Conservation (phyloP, 306 rosid genomes). For the Dicorynia guianensis region DNA sequence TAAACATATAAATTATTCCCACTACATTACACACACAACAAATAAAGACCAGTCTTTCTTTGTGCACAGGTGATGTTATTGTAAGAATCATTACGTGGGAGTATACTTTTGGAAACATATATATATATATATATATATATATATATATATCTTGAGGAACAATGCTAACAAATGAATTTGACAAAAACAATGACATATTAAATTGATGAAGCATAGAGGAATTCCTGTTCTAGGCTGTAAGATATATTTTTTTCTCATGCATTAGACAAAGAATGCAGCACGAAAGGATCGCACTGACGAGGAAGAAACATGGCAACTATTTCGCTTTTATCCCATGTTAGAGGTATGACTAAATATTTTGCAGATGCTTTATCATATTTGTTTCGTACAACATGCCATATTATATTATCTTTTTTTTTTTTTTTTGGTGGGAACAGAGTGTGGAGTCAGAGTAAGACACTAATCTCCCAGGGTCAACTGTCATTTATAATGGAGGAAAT, state of each 20-base stretch:
- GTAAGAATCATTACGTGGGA: too few species aligned
- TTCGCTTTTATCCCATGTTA: conserved; percentile 84
- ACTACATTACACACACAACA: too few species aligned
- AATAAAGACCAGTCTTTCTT: too few species aligned
- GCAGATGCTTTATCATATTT: conserved; percentile 19
- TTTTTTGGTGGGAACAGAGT: background rate
- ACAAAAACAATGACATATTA: background rate
- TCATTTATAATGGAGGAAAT: background rate
- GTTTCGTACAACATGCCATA: background rate
- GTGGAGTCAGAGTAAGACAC: background rate
- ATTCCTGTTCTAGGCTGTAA: background rate
- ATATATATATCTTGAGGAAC: background rate
- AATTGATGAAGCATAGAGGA: background rate
- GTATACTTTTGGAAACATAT: too few species aligned
- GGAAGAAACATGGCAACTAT: conserved; percentile 93
- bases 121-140: too few species aligned
- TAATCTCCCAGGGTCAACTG: background rate
- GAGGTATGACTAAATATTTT: conserved; percentile 64
- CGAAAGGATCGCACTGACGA: conserved; percentile 82
- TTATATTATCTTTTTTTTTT: background rate
- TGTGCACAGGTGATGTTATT: too few species aligned
- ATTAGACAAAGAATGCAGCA: conserved; percentile 76
- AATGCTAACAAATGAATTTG: conserved; percentile 1
- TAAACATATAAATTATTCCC: conserved; percentile 33
- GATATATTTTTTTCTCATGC: conserved; percentile 23